These are phyloP conservation scores for Condylostoma magnum DNA, from an alignment of 169 alveolate genomes.

Conservation along the genomic window DNA sequence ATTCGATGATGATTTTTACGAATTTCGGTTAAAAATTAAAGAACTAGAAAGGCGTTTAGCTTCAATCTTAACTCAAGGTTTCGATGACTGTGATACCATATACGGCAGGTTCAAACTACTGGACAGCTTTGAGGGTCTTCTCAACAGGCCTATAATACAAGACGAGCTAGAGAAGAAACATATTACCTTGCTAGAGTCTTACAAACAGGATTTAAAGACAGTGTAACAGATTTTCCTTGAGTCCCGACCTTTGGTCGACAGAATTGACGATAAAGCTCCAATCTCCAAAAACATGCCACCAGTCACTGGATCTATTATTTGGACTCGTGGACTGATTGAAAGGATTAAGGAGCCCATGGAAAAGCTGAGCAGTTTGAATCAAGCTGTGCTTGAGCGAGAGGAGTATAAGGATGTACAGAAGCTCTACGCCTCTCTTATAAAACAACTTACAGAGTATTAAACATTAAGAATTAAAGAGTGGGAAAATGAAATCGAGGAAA, in stretches of 20 bases:
- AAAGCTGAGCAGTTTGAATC: constrained; percentile 74
- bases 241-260: constrained; percentile 80
- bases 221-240: constrained; percentile 81
- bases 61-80: constrained; percentile 85
- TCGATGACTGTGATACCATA: constrained; percentile 88
- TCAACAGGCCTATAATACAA: constrained; percentile 89
- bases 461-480: constrained; percentile 73
- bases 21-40: constrained; percentile 85
- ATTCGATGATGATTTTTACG: constrained; percentile 88
- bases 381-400: constrained; percentile 84
- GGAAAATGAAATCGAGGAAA: constrained; percentile 84
- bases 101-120: constrained; percentile 85
- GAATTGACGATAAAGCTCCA: constrained; percentile 81
- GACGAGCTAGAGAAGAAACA: constrained; percentile 92
- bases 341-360: constrained; percentile 90
- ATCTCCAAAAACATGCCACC: constrained; percentile 93
- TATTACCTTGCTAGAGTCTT: constrained; percentile 81
- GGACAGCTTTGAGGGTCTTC: constrained; percentile 87
- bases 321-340: constrained; percentile 89
- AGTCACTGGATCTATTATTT: constrained; percentile 92
- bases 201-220: constrained; percentile 81
- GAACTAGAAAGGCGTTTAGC: constrained; percentile 90
- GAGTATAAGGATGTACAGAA: constrained; percentile 87
- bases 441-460: constrained; percentile 85
- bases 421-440: constrained; percentile 77